Evolutionary conservation across 1,139 yeast genomes (phyloP).

Genomic region (Suhomyces bokatorum): DNA sequence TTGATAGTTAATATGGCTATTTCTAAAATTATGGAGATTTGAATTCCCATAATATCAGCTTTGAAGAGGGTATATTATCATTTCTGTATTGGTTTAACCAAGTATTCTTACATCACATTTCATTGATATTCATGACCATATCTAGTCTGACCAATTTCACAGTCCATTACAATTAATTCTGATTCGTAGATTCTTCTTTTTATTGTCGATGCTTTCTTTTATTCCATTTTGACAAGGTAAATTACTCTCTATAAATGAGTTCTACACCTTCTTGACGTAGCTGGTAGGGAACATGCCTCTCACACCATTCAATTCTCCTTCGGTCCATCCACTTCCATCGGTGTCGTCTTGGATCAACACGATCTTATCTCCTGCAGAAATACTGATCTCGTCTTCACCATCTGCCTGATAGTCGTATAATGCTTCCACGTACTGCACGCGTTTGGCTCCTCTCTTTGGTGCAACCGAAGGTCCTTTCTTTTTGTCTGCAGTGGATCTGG

Average conservation of each 20-base stretch:
- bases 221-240: too few relatives aligned
- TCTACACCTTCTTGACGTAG: constrained; percentile 51
- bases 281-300: constrained; percentile 83
- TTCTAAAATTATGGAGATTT: too few relatives aligned
- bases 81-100: too few relatives aligned
- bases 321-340: constrained; percentile 95
- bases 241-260: neutral
- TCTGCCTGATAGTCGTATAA: constrained; percentile 78
- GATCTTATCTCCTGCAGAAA: constrained; percentile 74
- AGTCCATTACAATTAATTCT: too few relatives aligned
- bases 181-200: neutral
- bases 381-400: constrained; percentile 78
- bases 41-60: too few relatives aligned
- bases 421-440: constrained; percentile 67
- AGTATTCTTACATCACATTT: too few relatives aligned
- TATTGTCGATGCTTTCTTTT: too few relatives aligned
- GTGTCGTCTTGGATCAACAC: constrained; percentile 64
- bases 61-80: too few relatives aligned
- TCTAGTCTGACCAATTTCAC: too few relatives aligned
- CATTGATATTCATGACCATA: too few relatives aligned
- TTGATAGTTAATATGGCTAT: too few relatives aligned
- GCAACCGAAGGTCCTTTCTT: constrained; percentile 78
- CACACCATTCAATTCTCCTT: constrained; percentile 75
- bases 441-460: constrained; percentile 76
- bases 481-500: constrained; percentile 25